These are phyloP conservation scores for Rutstroemia sydowiana DNA, from an alignment of 2,329 filamentous ascomycete genomes.

Conservation along the genomic window DNA sequence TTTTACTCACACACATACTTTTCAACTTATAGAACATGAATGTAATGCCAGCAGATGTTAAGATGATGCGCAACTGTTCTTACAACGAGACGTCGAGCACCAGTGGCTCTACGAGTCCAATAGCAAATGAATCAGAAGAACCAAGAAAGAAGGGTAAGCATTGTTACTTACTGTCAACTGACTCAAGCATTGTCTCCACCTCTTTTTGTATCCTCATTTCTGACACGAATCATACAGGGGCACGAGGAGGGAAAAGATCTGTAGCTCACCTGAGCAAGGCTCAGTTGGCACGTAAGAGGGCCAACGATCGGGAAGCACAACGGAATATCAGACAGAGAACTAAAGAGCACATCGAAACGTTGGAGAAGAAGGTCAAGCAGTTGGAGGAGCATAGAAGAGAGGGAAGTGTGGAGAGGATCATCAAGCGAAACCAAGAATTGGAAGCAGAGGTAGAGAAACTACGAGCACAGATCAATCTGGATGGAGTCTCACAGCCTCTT, in stretches of 20 bases:
- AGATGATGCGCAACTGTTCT: not conserved
- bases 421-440: slow-evolving; percentile 26
- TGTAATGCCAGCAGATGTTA: too few species aligned
- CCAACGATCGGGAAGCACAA: slow-evolving; percentile 86
- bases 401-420: slow-evolving; percentile 37
- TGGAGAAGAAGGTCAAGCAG: slow-evolving; percentile 28
- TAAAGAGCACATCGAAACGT: slow-evolving; percentile 62
- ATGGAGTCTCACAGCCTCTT: not conserved
- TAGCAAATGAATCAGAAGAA: not conserved
- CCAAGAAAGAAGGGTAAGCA: slow-evolving; percentile 1
- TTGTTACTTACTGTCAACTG: not conserved
- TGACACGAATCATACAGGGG: slow-evolving; percentile 9
- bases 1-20: not conserved
- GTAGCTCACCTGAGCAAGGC: slow-evolving; percentile 81
- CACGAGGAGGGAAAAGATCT: slow-evolving; percentile 52
- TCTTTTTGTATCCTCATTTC: not conserved
- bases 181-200: not conserved
- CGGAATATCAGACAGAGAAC: slow-evolving; percentile 79
- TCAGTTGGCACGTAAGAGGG: slow-evolving; percentile 79
- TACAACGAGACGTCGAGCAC: not conserved
- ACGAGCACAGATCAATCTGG: slow-evolving; percentile 17
- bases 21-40: not conserved
- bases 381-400: slow-evolving; percentile 19
- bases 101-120: not conserved
- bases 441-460: slow-evolving; percentile 26